Conservation (phyloP, 306 rosid genomes). For the Prunus mira region DNA sequence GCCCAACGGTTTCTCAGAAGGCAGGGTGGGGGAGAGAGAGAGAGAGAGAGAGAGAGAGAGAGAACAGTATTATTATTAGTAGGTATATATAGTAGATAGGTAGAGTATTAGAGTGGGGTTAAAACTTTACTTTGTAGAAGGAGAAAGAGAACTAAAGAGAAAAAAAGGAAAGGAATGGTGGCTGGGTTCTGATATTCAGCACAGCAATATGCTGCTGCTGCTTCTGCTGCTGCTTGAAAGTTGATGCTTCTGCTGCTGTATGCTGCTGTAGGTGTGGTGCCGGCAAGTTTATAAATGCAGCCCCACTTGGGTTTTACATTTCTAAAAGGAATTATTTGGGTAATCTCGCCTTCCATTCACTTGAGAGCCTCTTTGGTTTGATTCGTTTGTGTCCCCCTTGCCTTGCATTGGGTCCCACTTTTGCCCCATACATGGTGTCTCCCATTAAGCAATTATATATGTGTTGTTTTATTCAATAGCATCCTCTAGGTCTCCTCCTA, state of each 20-base stretch:
- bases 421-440: not conserved
- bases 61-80: not conserved
- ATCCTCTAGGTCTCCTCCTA: not conserved
- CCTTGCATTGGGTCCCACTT: constrained; percentile 45
- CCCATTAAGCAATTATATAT: not conserved
- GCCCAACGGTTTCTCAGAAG: constrained; percentile 22
- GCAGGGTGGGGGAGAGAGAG: not conserved
- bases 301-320: constrained; percentile 4
- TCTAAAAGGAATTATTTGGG: constrained; percentile 47
- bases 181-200: not conserved
- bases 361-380: not conserved
- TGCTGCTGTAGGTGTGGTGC: not conserved
- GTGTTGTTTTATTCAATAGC: not conserved
- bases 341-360: not conserved
- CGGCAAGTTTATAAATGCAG: not conserved
- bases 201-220: constrained; percentile 2
- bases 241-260: not conserved
- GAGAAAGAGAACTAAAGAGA: not conserved
- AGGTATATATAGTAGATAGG: not conserved
- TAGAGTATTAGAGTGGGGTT: constrained; percentile 1
- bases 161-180: constrained; percentile 1
- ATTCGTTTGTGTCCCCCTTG: constrained; percentile 11
- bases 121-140: not conserved
- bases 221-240: not conserved
- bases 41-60: not conserved